phyloP scores from a whole-genome alignment of 129 eudicot species.

The Flaveria bidentis region DNA sequence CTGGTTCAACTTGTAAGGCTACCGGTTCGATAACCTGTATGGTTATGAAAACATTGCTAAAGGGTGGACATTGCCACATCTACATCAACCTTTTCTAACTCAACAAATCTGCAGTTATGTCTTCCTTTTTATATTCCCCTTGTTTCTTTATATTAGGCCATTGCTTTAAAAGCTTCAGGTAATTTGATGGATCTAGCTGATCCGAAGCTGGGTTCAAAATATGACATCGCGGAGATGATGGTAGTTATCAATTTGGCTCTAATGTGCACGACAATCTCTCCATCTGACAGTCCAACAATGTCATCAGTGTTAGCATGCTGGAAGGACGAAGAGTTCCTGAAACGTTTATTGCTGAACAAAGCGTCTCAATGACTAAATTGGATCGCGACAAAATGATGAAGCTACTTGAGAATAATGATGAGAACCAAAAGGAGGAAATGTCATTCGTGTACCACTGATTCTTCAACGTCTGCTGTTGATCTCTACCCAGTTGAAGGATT shows the following conservation, averaged over 20 bases:
- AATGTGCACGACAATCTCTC: slow-evolving; percentile 38
- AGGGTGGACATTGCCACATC: not conserved
- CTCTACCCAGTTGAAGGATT: slow-evolving; percentile 40
- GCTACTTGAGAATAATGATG: slow-evolving; percentile 12
- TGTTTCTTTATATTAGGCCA: slow-evolving; percentile 39
- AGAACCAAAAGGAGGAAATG: slow-evolving; percentile 28
- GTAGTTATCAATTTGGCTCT: slow-evolving; percentile 44
- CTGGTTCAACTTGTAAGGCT: no score
- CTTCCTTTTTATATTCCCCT: not conserved
- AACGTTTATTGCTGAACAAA: slow-evolving; percentile 25
- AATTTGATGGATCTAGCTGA: slow-evolving; percentile 53
- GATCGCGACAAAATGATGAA: slow-evolving; percentile 24
- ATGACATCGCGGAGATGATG: slow-evolving; percentile 35
- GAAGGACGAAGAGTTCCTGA: slow-evolving; percentile 39
- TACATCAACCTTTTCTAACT: not conserved
- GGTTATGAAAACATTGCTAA: not conserved
- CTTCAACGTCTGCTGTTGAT: slow-evolving; percentile 44
- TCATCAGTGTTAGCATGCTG: slow-evolving; percentile 61
- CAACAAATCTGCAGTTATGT: not conserved
- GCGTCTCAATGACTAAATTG: slow-evolving; percentile 7
- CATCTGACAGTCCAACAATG: slow-evolving; percentile 54
- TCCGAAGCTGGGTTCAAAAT: slow-evolving; percentile 42
- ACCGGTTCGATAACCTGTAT: no score
- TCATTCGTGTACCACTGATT: slow-evolving; percentile 40
- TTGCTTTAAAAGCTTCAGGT: slow-evolving; percentile 35